Evolutionary conservation across 2,329 filamentous ascomycete species (phyloP).

Genomic region (Chaetomium sp.): DNA sequence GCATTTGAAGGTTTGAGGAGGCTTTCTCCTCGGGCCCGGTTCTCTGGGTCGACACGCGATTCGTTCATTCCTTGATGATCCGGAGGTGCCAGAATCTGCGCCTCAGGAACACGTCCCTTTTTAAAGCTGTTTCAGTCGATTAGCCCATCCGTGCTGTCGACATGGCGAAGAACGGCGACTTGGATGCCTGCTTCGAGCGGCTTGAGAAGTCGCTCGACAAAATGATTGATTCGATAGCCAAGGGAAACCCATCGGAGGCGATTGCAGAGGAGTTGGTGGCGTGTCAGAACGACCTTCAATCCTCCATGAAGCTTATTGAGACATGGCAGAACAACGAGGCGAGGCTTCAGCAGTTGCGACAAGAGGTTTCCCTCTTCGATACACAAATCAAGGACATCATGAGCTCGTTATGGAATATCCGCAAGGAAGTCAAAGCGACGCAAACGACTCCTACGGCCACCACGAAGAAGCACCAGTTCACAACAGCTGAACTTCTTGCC

Average conservation of each 20-base stretch:
- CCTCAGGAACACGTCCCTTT: too few relatives aligned
- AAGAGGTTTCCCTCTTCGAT: slow-evolving; percentile 59
- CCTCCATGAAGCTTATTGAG: slow-evolving; percentile 60
- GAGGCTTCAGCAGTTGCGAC: slow-evolving; percentile 62
- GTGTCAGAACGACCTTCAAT: slow-evolving; percentile 62
- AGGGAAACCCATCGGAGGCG: slow-evolving; percentile 68
- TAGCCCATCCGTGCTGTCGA: not conserved
- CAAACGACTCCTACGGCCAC: slow-evolving; percentile 43
- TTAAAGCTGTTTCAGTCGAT: not conserved
- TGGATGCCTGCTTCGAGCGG: slow-evolving; percentile 58
- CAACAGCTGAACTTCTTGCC: slow-evolving; percentile 65
- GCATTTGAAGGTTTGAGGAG: too few relatives aligned
- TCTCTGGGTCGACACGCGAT: too few relatives aligned
- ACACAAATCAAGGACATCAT: slow-evolving; percentile 66
- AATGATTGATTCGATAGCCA: slow-evolving; percentile 72
- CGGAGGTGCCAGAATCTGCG: too few relatives aligned
- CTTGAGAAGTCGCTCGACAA: slow-evolving; percentile 60
- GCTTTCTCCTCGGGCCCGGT: too few relatives aligned
- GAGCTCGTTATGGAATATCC: slow-evolving; percentile 61
- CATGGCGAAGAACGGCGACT: slow-evolving; percentile 51
- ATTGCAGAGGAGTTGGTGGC: slow-evolving; percentile 63
- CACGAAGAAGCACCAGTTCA: slow-evolving; percentile 47
- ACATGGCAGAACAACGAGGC: slow-evolving; percentile 68
- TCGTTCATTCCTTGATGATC: too few relatives aligned
- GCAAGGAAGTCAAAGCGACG: slow-evolving; percentile 63